A percentile compares a stretch with the other conserved stretches of the same genome.
These are phyloP conservation scores for Gigaspora rosea DNA, from an alignment of 192 early-diverging fungal genomes.

Conservation along the genomic window DNA sequence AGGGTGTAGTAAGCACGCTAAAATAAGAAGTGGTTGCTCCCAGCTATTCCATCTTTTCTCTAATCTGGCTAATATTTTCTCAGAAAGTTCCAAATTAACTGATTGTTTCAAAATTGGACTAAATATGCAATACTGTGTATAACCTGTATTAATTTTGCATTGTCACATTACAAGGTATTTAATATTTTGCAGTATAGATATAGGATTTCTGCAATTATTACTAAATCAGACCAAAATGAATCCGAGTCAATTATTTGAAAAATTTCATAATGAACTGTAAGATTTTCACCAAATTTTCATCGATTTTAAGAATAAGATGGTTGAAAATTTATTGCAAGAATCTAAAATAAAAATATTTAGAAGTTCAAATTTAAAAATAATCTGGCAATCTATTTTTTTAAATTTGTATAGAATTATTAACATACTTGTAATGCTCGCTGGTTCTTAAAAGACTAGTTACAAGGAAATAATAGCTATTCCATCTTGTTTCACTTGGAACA, in stretches of 20 bases:
- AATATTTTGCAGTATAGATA: not conserved
- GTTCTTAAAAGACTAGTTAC: not conserved
- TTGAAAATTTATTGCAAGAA: not conserved
- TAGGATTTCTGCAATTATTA: not conserved
- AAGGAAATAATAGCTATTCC: not conserved
- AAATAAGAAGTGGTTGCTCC: not conserved
- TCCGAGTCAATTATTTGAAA: not conserved
- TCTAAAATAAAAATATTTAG: not conserved
- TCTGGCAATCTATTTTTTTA: not conserved
- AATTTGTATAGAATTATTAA: not conserved
- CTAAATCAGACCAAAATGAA: not conserved
- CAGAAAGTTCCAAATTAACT: not conserved
- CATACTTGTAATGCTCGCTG: not conserved
- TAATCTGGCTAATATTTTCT: not conserved
- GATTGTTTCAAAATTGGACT: not conserved
- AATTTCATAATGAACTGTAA: not conserved
- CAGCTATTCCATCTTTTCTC: not conserved
- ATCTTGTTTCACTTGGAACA: not conserved
- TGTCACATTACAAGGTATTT: not conserved
- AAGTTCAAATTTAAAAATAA: not conserved
- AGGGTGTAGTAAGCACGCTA: constrained; percentile 20
- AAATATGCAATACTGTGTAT: not conserved
- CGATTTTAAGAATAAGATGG: not conserved
- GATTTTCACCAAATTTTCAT: not conserved
- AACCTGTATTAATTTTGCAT: not conserved